Base-by-base conservation (phyloP, 495 filamentous ascomycete species). In the Penicillium paxilli region DNA sequence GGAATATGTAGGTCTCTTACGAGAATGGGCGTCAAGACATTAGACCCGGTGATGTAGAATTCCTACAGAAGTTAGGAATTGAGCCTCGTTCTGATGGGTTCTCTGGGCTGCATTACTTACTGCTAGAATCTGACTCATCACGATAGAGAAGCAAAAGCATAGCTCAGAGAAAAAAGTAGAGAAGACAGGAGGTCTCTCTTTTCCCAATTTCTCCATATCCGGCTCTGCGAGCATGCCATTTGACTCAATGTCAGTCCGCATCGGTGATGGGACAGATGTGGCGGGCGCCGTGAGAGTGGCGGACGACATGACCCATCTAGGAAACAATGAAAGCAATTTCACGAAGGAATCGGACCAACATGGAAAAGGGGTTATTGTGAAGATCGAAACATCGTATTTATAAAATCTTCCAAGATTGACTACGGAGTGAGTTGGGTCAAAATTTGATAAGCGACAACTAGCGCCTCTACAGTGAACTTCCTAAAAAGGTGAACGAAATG, bases 11-110 rank as follows among this genome's bases (percentile, higher is more conserved):
- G 76, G 19, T 84, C 78, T 14, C 68, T 60, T 22, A 83, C 72
- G 9, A 96, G 60, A 0, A 83, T 82, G 8, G 91, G 91, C 2
- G 92, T 70, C 47, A 96, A 77, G 56, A 95, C 83, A 59, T 89
- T 93, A 68, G 92, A 96, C 41, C 91, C 91, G 37, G 87, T 90
- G 30, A 93, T 85, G 64, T 91, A 92, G 69, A 90, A 96, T 74
- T 95, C 71, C 70, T 73, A 14, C 83, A 6, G 20, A 55, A 49
- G 23, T 30, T 14, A 21, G 33, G n/a, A n/a, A 17, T 41, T 7
- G 44, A 9, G 24, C 37, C 12, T 44, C 7, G 10, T 32, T 22
- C 25, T 46, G 28, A 22, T 11, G 33, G 23, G n/a, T n/a, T n/a
- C n/a, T n/a, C n/a, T n/a, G n/a, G n/a, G n/a, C n/a, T n/a, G n/a